Percentiles rank a stretch among this genome's conserved stretches.
Conservation (phyloP, 2,329 filamentous ascomycete genomes). For the Purpureocillium lavendulum region DNA sequence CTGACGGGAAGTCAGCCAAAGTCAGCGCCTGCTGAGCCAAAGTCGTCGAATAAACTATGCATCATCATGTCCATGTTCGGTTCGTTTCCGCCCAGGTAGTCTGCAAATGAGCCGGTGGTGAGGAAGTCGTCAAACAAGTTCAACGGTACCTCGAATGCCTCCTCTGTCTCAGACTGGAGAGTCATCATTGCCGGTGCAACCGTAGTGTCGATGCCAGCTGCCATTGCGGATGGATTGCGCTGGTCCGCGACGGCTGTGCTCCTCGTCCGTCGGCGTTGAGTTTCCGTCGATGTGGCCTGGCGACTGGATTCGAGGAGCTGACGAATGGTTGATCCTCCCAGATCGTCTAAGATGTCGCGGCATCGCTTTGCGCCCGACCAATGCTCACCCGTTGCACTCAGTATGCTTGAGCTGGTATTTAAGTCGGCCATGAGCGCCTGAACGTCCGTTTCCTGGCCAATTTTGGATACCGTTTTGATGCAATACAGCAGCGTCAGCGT, state of each 20-base stretch:
- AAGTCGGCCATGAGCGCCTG: constrained; percentile 32
- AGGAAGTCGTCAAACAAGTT: constrained; percentile 15
- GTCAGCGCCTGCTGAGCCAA: neutral
- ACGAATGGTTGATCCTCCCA: constrained; percentile 21
- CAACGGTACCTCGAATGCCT: constrained; percentile 10
- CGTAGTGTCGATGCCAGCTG: too few species aligned
- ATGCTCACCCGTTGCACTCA: constrained; percentile 42
- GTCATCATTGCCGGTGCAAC: too few species aligned
- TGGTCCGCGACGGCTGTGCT: too few species aligned
- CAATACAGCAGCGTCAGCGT: constrained; percentile 43
- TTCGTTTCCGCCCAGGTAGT: constrained; percentile 18
- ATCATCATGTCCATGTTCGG: constrained; percentile 24
- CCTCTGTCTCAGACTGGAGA: constrained; percentile 3
- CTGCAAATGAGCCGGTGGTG: constrained; percentile 16
- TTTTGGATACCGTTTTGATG: constrained; percentile 34
- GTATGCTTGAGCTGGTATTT: constrained; percentile 32
- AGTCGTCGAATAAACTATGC: constrained; percentile 24
- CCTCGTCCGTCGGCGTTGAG: too few species aligned
- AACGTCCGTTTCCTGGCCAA: constrained; percentile 26
- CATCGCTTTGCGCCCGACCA: constrained; percentile 41
- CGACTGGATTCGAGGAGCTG: constrained; percentile 1
- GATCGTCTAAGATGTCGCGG: constrained; percentile 33
- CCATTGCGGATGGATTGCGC: too few species aligned
- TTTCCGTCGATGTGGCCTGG: too few species aligned
- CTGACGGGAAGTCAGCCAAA: too few species aligned